phyloP scores from a whole-genome alignment of 2,329 filamentous ascomycete genomes.

The Penicillium sp. region DNA sequence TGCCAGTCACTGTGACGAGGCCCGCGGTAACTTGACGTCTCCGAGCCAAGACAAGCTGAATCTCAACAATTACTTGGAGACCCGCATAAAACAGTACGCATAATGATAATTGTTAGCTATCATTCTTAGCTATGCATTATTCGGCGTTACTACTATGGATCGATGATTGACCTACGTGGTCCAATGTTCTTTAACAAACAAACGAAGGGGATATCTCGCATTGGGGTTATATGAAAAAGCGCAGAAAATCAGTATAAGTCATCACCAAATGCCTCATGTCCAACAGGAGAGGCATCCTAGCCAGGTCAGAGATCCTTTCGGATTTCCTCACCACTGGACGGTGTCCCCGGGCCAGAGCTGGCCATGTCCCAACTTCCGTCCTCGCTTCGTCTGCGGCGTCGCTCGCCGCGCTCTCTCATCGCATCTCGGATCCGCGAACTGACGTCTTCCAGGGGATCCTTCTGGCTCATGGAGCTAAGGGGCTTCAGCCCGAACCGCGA shows the following conservation, averaged over 20 bases:
- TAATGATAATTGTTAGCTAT: not conserved
- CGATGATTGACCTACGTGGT: not conserved
- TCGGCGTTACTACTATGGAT: not conserved
- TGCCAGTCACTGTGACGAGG: conserved; percentile 6
- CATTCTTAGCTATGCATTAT: not conserved
- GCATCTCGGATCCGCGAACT: conserved; percentile 76
- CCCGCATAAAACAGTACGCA: not conserved
- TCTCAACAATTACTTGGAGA: conserved; percentile 6
- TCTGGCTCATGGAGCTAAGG: conserved; percentile 62
- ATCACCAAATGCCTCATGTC: conserved; percentile 1
- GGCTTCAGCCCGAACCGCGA: conserved; percentile 62
- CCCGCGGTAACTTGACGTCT: conserved; percentile 3
- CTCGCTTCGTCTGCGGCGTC: conserved; percentile 49
- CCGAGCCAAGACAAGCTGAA: conserved; percentile 4
- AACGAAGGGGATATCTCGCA: conserved; percentile 21
- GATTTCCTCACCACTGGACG: conserved; percentile 30
- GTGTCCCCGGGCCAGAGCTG: conserved; percentile 36
- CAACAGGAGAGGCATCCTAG: conserved; percentile 1
- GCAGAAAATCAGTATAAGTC: conserved; percentile 13
- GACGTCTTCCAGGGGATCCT: conserved; percentile 73
- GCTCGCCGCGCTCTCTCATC: conserved; percentile 71
- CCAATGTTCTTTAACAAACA: not conserved
- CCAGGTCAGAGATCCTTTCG: conserved; percentile 33
- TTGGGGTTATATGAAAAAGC: conserved; percentile 13
- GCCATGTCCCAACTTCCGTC: conserved; percentile 41